phyloP scores from a whole-genome alignment of 2,329 filamentous ascomycete genomes.

The Epichloe hybrida region DNA sequence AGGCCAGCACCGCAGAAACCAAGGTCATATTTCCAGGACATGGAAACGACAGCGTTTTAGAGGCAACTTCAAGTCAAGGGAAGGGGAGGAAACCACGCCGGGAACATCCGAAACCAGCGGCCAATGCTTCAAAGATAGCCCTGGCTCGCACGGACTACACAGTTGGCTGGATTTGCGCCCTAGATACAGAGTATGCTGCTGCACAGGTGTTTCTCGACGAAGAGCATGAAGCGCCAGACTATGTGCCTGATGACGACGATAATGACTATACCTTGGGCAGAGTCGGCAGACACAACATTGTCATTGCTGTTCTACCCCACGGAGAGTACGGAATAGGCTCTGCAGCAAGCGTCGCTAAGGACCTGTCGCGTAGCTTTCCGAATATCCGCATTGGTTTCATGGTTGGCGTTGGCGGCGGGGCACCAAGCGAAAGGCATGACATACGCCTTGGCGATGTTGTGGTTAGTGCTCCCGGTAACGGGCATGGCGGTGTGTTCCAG shows the following conservation, averaged over 20 bases:
- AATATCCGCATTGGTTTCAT: conserved; percentile 13
- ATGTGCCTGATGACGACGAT: conserved; percentile 9
- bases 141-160: conserved; percentile 15
- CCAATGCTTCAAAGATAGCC: too few relatives aligned
- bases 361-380: conserved; percentile 17
- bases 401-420: conserved; percentile 15
- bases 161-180: conserved; percentile 30
- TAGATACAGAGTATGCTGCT: conserved; percentile 22
- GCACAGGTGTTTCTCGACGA: conserved; percentile 26
- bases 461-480: conserved; percentile 1
- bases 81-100: too few relatives aligned
- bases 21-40: too few relatives aligned
- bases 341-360: conserved; percentile 12
- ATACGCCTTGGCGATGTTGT: conserved; percentile 18
- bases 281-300: conserved; percentile 8
- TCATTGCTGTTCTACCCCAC: conserved; percentile 6
- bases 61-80: too few relatives aligned
- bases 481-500: background rate
- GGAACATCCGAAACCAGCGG: too few relatives aligned
- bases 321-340: conserved; percentile 5
- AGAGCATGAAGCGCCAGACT: conserved; percentile 5
- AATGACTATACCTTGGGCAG: conserved; percentile 7
- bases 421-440: conserved; percentile 18
- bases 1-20: too few relatives aligned
- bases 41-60: too few relatives aligned